A percentile compares a stretch with the other conserved stretches of the same genome.
Evolutionary conservation across 2,329 filamentous ascomycete genomes (phyloP).

Genomic region (Domatiomyces catenatus): DNA sequence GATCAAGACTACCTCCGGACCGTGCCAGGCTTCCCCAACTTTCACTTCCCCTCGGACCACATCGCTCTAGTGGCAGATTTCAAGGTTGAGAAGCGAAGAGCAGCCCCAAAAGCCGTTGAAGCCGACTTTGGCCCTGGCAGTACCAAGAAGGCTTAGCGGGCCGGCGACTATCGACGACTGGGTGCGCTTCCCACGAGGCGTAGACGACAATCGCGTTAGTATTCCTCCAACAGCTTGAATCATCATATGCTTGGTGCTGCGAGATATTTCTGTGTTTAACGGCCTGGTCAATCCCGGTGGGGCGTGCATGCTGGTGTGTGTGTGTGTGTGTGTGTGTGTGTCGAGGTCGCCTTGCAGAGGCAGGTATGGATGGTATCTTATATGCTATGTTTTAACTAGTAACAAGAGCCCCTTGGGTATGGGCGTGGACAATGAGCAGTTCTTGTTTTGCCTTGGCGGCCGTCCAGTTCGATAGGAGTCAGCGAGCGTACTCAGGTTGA

Average conservation of each 20-base stretch:
- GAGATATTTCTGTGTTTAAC: background rate
- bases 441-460: background rate
- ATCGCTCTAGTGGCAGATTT: slow-evolving; percentile 82
- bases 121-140: slow-evolving; percentile 41
- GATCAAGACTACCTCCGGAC: slow-evolving; percentile 71
- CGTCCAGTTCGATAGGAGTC: background rate
- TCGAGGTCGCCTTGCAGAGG: background rate
- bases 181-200: background rate
- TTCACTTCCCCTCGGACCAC: slow-evolving; percentile 88
- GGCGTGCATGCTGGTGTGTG: background rate
- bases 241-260: background rate
- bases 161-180: background rate
- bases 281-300: background rate
- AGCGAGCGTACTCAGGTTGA: background rate
- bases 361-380: background rate
- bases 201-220: background rate
- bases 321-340: background rate
- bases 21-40: slow-evolving; percentile 83
- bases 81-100: slow-evolving; percentile 73
- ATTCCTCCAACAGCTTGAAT: background rate
- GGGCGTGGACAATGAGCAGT: background rate
- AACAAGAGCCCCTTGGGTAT: background rate
- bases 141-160: slow-evolving; percentile 6
- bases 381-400: background rate
- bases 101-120: slow-evolving; percentile 51